Evolutionary conservation across 108 stramenopile species (phyloP), one percentile per base, ranked within the genome.

Genomic region (Pseudonitzschia pungens): DNA sequence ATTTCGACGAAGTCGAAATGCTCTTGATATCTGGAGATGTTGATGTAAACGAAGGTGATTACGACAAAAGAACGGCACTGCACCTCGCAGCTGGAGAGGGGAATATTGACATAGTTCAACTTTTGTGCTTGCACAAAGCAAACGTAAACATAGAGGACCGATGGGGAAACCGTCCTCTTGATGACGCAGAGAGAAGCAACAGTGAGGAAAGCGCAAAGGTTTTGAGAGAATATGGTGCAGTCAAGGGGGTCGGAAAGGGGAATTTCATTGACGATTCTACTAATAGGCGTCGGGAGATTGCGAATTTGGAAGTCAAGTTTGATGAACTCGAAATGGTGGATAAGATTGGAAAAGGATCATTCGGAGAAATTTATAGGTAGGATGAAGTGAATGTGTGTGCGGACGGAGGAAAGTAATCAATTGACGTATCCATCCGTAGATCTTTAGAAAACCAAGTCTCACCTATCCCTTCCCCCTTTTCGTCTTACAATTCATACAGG

Each of bases 81-180:
- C 97, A 98, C 70, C 54, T 98, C 52, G 95, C 94, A 2, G 85
- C 89, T 4, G 83, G 85, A 1, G 95, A 89, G 62, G 96, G 96
- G 44, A 90, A 92, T 55, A 69, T 56, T 21, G 79, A 82, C 4
- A 81, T 96, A 15, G 85, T 96, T 0, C 26, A 78, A 16, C 53
- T 81, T 18, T 71, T 98, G 18, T 83, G 84, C 45, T 72, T 82
- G 20, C 54, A 52, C 11, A 92, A 93, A 22, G 95, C 92, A 29
- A 75, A 96, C 79, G 80, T 87, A 31, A 91, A 94, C 73, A 89
- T 73, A 0, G 76, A 70, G 67, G 97, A 97, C 83, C 85, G 94
- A 65, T 97, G 95, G 94, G 87, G 90, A 20, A 79, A 83, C 42
- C 77, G 81, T 27, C 97, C 97, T 2, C 57, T 96, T 42, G 94